These are phyloP conservation scores for Novymonas esmeraldas DNA, from an alignment of 208 protist genomes.

Conservation along the genomic window DNA sequence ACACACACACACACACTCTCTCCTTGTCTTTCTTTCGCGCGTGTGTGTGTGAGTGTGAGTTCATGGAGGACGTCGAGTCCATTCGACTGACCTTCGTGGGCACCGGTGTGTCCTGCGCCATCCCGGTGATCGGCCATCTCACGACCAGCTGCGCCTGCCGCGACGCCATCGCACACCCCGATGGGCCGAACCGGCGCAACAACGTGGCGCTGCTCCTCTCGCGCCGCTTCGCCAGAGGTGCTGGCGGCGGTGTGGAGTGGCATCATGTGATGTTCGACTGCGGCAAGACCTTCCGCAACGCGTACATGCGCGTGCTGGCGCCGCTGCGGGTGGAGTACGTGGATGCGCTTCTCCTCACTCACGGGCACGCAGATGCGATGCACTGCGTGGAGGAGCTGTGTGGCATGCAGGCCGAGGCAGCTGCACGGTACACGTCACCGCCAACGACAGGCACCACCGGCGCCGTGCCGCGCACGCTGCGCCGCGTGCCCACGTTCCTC, in stretches of 20 bases:
- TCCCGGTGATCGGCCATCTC: constrained; percentile 87
- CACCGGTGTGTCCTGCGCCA: constrained; percentile 74
- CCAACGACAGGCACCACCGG: neutral
- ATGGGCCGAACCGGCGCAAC: constrained; percentile 74
- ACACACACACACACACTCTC: no score
- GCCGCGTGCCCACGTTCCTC: constrained; percentile 61
- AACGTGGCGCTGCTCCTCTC: constrained; percentile 83
- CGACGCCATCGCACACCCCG: constrained; percentile 59
- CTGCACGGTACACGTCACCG: constrained; percentile 3
- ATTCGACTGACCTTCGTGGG: constrained; percentile 67
- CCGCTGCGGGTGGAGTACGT: constrained; percentile 52
- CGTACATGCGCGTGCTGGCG: constrained; percentile 85
- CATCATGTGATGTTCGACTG: constrained; percentile 80
- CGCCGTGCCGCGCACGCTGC: constrained; percentile 27
- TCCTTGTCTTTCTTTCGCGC: neutral
- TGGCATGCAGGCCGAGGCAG: constrained; percentile 65
- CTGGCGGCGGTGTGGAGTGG: constrained; percentile 12
- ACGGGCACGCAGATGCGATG: constrained; percentile 88
- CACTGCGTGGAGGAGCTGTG: constrained; percentile 88
- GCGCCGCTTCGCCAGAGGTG: constrained; percentile 24
- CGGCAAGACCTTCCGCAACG: constrained; percentile 90
- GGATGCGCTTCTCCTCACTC: constrained; percentile 87
- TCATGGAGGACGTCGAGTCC: neutral
- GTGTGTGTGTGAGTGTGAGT: neutral
- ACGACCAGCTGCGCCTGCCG: constrained; percentile 67